Conservation (phyloP, 2,329 filamentous ascomycete species). For the Shiraia sp. region DNA sequence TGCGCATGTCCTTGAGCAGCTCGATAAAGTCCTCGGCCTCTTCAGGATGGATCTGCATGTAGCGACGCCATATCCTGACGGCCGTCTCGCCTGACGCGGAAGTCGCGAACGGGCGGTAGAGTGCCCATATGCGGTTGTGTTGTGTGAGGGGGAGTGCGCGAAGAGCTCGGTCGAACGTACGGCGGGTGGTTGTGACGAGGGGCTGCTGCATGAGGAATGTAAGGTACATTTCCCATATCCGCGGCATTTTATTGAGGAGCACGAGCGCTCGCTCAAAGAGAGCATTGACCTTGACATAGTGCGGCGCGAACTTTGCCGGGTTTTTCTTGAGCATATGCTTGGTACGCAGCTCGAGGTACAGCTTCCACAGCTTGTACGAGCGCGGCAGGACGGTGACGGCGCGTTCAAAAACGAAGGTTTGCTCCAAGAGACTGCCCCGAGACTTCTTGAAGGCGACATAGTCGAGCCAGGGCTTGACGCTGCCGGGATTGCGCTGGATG, state of each 20-base stretch:
- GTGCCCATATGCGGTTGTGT: conserved; percentile 91
- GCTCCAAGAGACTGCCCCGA: conserved; percentile 82
- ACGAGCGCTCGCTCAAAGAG: conserved; percentile 92
- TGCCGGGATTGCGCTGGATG: conserved; percentile 80
- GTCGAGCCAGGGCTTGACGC: conserved; percentile 90
- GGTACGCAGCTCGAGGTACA: conserved; percentile 85
- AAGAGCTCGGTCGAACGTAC: conserved; percentile 88
- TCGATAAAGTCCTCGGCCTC: conserved; percentile 95
- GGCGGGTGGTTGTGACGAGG: conserved; percentile 82
- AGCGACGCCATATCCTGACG: conserved; percentile 90
- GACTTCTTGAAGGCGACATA: conserved; percentile 91
- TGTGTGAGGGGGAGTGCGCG: conserved; percentile 91
- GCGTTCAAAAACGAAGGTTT: conserved; percentile 85
- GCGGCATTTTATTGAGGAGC: conserved; percentile 97
- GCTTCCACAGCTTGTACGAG: conserved; percentile 98
- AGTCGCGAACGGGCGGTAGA: conserved; percentile 89
- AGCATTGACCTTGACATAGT: conserved; percentile 92
- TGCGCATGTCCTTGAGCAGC: conserved; percentile 75
- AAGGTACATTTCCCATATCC: conserved; percentile 98
- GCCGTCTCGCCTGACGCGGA: conserved; percentile 89
- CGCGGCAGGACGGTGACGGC: conserved; percentile 87
- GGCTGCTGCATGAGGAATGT: conserved; percentile 88
- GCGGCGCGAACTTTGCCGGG: conserved; percentile 73
- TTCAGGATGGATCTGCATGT: conserved; percentile 96
- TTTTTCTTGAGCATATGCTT: conserved; percentile 83